Conservation (phyloP, 2,329 filamentous ascomycete genomes). For the Alternaria sp. region DNA sequence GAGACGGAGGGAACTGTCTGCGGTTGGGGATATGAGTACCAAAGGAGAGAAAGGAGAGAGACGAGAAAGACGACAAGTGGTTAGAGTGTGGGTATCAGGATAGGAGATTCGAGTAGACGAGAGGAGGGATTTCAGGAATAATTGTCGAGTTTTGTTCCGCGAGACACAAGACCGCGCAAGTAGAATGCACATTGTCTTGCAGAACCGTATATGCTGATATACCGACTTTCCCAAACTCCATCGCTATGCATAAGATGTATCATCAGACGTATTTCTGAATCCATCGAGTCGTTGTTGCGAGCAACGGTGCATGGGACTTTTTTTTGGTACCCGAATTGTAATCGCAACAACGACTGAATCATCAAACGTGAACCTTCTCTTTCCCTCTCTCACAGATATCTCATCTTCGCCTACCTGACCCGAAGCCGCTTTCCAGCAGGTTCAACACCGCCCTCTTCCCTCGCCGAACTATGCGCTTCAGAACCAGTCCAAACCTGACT, state of each 20-base stretch:
- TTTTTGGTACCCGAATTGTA: background rate
- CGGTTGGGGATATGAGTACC: too few relatives aligned
- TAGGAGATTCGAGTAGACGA: too few relatives aligned
- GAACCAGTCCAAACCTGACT: background rate
- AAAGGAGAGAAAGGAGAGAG: too few relatives aligned
- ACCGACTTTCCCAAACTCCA: background rate
- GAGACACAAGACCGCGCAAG: too few relatives aligned
- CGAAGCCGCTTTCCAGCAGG: slow-evolving; percentile 34
- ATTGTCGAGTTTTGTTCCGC: too few relatives aligned
- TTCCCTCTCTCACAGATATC: background rate
- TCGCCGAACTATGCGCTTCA: slow-evolving; percentile 1
- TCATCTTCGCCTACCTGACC: slow-evolving; percentile 13
- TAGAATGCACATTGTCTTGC: too few relatives aligned
- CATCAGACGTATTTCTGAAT: background rate
- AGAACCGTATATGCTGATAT: background rate
- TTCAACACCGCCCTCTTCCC: slow-evolving; percentile 11
- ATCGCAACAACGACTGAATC: background rate
- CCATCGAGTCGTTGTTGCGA: background rate
- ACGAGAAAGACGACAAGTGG: too few relatives aligned
- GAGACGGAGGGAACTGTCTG: background rate
- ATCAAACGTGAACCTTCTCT: background rate
- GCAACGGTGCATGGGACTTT: background rate
- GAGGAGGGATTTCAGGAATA: too few relatives aligned
- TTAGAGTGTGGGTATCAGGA: too few relatives aligned
- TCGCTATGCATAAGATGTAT: background rate